Evolutionary conservation across 2,329 filamentous ascomycete genomes (phyloP).

Genomic region (Alternaria viburni): DNA sequence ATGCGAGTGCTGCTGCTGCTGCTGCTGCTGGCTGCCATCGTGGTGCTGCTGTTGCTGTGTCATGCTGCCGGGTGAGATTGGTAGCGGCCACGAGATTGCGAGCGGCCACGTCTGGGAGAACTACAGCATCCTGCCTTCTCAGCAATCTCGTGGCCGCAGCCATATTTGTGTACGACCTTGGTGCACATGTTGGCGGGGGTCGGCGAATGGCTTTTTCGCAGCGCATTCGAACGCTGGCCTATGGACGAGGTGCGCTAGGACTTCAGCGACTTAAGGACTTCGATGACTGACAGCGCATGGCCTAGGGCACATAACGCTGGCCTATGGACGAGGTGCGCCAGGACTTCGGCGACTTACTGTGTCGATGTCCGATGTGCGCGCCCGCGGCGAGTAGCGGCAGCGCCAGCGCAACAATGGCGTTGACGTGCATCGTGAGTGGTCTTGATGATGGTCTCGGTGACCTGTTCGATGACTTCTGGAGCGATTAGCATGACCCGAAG

Average conservation of each 20-base stretch:
- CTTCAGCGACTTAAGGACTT: too few species aligned
- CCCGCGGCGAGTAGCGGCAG: slow-evolving; percentile 4
- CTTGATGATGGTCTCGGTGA: too few species aligned
- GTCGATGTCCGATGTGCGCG: neutral
- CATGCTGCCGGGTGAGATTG: too few species aligned
- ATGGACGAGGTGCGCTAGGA: too few species aligned
- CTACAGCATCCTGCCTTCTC: slow-evolving; percentile 43
- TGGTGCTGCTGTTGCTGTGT: too few species aligned
- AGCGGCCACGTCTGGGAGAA: too few species aligned
- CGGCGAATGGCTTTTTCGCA: slow-evolving; percentile 5
- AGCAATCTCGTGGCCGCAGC: slow-evolving; percentile 53
- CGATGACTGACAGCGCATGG: neutral
- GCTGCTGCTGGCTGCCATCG: too few species aligned
- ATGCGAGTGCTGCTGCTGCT: too few species aligned
- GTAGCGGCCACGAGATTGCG: too few species aligned
- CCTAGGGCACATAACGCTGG: neutral
- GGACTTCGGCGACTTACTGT: neutral
- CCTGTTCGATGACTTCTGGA: neutral
- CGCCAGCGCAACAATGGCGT: too few species aligned
- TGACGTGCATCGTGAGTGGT: too few species aligned
- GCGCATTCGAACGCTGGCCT: too few species aligned
- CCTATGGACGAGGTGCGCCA: neutral
- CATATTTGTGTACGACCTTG: slow-evolving; percentile 55
- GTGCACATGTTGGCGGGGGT: slow-evolving; percentile 52
- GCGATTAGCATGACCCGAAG: neutral